Conservation (phyloP, 2,329 filamentous ascomycete genomes). For the Monilinia aucupariae region DNA sequence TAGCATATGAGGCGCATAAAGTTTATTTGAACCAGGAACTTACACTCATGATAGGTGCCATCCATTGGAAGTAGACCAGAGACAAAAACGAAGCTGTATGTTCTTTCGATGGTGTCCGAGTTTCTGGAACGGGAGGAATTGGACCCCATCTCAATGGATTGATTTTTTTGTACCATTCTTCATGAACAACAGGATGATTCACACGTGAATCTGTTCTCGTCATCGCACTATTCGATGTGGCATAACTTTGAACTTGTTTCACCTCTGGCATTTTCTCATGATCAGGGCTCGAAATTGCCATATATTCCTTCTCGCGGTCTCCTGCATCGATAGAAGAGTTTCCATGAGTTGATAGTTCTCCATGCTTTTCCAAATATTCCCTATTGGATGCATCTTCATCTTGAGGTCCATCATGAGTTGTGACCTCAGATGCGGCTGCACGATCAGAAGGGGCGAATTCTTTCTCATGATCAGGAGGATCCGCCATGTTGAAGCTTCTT, state of each 20-base stretch:
- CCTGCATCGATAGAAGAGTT: constrained; percentile 4
- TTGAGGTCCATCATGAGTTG: constrained; percentile 6
- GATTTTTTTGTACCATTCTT: constrained; percentile 57
- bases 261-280: constrained; percentile 35
- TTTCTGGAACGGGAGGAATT: constrained; percentile 50
- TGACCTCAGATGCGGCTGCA: constrained; percentile 3
- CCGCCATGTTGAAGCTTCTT: constrained; percentile 12
- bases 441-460: constrained; percentile 10
- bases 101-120: constrained; percentile 57
- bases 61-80: constrained; percentile 79
- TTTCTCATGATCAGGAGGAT: constrained; percentile 11
- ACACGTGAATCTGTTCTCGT: constrained; percentile 39
- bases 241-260: constrained; percentile 46
- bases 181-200: constrained; percentile 28
- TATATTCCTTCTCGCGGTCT: constrained; percentile 29
- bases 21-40: constrained; percentile 32
- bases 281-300: constrained; percentile 22
- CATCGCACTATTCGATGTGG: constrained; percentile 48
- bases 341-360: constrained; percentile 7
- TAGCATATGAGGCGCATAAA: constrained; percentile 19
- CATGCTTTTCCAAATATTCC: constrained; percentile 10
- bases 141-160: constrained; percentile 59
- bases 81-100: constrained; percentile 70
- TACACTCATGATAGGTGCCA: constrained; percentile 77
- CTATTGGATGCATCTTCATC: constrained; percentile 16